Evolutionary conservation across 768 basidiomycete genomes (phyloP).

Genomic region (Vishniacozyma victoriae): DNA sequence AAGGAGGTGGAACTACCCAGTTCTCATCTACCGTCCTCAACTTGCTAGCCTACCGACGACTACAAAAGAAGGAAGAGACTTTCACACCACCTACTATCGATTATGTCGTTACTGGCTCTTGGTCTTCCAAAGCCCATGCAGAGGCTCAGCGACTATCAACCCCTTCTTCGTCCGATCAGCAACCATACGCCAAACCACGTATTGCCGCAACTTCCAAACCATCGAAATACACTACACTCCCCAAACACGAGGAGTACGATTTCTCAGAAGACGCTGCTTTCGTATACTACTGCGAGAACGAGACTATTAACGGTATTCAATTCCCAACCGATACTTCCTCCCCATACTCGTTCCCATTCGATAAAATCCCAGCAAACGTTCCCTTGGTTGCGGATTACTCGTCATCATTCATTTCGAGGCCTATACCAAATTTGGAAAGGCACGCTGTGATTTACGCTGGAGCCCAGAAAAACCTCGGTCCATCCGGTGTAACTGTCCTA

Average conservation of each 20-base stretch:
- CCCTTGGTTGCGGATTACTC: conserved; percentile 94
- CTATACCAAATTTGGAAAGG: conserved; percentile 77
- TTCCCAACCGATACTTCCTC: conserved; percentile 56
- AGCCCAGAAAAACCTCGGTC: conserved; percentile 96
- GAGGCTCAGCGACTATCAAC: conserved; percentile 70
- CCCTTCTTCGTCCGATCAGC: conserved; percentile 17
- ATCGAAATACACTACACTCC: conserved; percentile 65
- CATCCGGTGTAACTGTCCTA: conserved; percentile 83
- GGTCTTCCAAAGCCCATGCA: conserved; percentile 78
- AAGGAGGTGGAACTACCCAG: conserved; percentile 87
- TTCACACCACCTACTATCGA: conserved; percentile 56
- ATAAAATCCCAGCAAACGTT: conserved; percentile 56
- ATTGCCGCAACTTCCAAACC: conserved; percentile 60
- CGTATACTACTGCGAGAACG: conserved; percentile 99
- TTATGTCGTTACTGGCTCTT: conserved; percentile 87
- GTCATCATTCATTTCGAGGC: conserved; percentile 91
- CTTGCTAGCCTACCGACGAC: conserved; percentile 75
- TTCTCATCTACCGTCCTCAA: conserved; percentile 91
- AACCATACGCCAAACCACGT: conserved; percentile 54
- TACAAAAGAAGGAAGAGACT: conserved; percentile 56
- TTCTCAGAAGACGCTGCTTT: conserved; percentile 79
- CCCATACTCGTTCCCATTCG: conserved; percentile 68
- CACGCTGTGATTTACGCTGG: conserved; percentile 95
- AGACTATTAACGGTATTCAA: conserved; percentile 93
- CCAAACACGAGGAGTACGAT: conserved; percentile 62